Conservation (phyloP, 805 yeast genomes). For the Pichia thaimueangensis region DNA sequence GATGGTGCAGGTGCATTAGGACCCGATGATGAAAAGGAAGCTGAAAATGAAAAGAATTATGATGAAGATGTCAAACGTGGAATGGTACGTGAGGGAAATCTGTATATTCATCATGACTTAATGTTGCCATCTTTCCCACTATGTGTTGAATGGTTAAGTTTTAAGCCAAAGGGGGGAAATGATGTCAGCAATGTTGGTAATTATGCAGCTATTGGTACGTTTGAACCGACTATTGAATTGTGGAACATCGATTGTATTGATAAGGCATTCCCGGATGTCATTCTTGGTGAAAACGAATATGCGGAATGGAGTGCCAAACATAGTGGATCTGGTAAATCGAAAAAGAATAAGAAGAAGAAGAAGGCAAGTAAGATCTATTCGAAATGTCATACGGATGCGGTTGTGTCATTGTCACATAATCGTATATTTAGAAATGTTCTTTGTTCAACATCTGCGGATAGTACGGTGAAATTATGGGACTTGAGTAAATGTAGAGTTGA, state of each 20-base stretch:
- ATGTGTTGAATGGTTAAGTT: slow-evolving; percentile 93
- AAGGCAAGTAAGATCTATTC: slow-evolving; percentile 43
- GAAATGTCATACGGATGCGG: slow-evolving; percentile 86
- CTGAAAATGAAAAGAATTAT: slow-evolving; percentile 55
- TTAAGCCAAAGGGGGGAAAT: slow-evolving; percentile 47
- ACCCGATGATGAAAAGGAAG: slow-evolving; percentile 52
- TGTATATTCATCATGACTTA: slow-evolving; percentile 93
- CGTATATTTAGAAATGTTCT: slow-evolving; percentile 73
- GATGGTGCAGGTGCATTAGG: slow-evolving; percentile 73
- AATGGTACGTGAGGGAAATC: slow-evolving; percentile 59
- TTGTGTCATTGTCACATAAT: slow-evolving; percentile 80
- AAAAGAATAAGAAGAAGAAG: slow-evolving; percentile 42
- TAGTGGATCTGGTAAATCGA: slow-evolving; percentile 32
- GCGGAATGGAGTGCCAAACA: slow-evolving; percentile 19
- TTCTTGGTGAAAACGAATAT: slow-evolving; percentile 69
- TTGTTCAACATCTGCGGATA: slow-evolving; percentile 93
- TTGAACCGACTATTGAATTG: slow-evolving; percentile 94
- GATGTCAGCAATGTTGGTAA: slow-evolving; percentile 57
- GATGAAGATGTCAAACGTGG: slow-evolving; percentile 77
- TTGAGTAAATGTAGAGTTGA: slow-evolving; percentile 68
- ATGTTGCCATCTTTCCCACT: slow-evolving; percentile 97
- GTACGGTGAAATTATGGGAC: slow-evolving; percentile 95
- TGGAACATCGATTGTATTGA: slow-evolving; percentile 94
- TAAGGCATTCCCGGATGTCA: slow-evolving; percentile 89
- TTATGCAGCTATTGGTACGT: slow-evolving; percentile 94